Evolutionary conservation across 164 flowering plant species (phyloP), one percentile per base, ranked within the genome.

Genomic region (Piper betle): DNA sequence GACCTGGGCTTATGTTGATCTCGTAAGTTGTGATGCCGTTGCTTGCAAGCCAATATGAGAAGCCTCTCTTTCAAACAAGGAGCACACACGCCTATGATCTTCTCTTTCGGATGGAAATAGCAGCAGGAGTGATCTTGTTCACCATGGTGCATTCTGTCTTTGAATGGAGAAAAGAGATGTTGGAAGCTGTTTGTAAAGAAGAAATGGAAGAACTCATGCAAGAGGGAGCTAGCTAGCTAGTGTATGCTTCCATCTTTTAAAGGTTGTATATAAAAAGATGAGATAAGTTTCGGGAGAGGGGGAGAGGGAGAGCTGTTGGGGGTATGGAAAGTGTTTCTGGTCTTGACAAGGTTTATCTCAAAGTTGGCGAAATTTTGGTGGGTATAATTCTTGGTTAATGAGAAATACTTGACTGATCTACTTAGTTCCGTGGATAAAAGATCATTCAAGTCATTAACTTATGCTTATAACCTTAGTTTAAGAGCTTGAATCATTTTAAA

Each of bases 31-130:
- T n/a, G 67, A 57, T 57, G 71, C 39, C 77, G 71, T 73, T 80
- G 83, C 64, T 78, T 82, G 54, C 87, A 40, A 25, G 87, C 85
- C 74, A 91, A 77, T 25, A 84, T 59, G 39, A 82, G 77, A 40
- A 91, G 98, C 77, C 84, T 82, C 66, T 91, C 95, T 58, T 80
- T 82, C 77, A 91, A 72, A 71, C 97, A 88, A 20, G 78, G 66
- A 15, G 90, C 79, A 62, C 97, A 91, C 13, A 91, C 80, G 9
- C 96, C 96, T 2, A 84, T 68, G 12, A 80, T 56, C 4, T 43
- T 66, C 60, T 80, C 80, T 58, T 67, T 73, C 2, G 85, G 92
- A 63, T 91, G 98, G 71, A 77, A 80, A 57, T 74, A 79, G 63
- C 97, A 91, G 52, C 58, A 53, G 17, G 67, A 59, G 52, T 57